Evolutionary conservation across 257 asterid species (phyloP).

Genomic region (Penstemon eatonii): DNA sequence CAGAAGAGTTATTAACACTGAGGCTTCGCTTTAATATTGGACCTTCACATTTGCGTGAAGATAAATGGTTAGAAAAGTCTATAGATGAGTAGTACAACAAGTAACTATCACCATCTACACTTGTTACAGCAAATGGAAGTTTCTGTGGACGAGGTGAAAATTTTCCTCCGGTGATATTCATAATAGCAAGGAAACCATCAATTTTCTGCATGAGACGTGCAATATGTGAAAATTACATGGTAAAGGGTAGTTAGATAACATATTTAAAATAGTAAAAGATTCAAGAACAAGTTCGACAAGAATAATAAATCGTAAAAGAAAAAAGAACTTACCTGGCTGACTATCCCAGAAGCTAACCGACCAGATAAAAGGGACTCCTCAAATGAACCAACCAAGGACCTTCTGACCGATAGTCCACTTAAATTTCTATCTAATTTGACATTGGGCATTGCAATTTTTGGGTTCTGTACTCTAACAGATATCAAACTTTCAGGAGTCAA

Average conservation of each 20-base stretch:
- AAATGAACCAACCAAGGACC: slow-evolving; percentile 91
- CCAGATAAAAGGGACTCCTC: slow-evolving; percentile 94
- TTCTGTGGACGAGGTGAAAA: slow-evolving; percentile 86
- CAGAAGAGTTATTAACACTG: slow-evolving; percentile 58
- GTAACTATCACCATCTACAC: slow-evolving; percentile 80
- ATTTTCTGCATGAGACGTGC: slow-evolving; percentile 57
- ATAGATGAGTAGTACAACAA: slow-evolving; percentile 82
- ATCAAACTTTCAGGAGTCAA: slow-evolving; percentile 49
- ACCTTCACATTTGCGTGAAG: slow-evolving; percentile 47
- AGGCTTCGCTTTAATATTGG: slow-evolving; percentile 67
- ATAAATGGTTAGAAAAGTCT: slow-evolving; percentile 52
- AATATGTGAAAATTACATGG: not conserved
- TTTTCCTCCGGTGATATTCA: slow-evolving; percentile 81
- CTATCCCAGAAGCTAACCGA: slow-evolving; percentile 73
- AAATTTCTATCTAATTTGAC: slow-evolving; percentile 54
- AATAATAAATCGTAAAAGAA: slow-evolving; percentile 5
- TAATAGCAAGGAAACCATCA: slow-evolving; percentile 88
- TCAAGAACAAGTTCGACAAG: slow-evolving; percentile 9
- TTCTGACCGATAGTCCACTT: slow-evolving; percentile 70
- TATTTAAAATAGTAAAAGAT: not conserved
- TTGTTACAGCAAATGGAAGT: slow-evolving; percentile 84
- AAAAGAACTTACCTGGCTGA: slow-evolving; percentile 52
- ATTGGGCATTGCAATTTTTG: slow-evolving; percentile 40
- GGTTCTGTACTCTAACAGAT: slow-evolving; percentile 38
- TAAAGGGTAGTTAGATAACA: not conserved